Base-by-base conservation (phyloP, 805 yeast species). In the Metschnikowia orientalis region DNA sequence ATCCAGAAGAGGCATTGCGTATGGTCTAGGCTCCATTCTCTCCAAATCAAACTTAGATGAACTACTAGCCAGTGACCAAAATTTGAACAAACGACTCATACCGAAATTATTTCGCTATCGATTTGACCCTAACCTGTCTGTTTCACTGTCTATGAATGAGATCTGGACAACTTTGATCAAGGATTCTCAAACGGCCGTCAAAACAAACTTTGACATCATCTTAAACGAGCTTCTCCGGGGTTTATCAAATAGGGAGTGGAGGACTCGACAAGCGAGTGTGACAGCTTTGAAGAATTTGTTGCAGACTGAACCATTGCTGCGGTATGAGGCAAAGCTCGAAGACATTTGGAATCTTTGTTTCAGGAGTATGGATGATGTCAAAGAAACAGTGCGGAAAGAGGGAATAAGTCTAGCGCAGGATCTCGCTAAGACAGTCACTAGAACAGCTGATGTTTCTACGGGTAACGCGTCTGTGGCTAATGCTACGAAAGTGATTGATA, bases 1-100 rank as follows among this genome's bases (percentile, higher is more conserved):
- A 0, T 84, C 96, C 0, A 69, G 95, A 53, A 85, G 84, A 44
- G 98, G 97, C 32, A 78, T 88, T 49, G 97, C 97, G 0, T 90
- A 85, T 62, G 97, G 97, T 0, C 66, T 90, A 22, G 90, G 95
- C 7, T 79, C 86, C 1, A 80, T 90, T 27, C 61, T 90, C 54
- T 81, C 95, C 2, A 85, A 84, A 47, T 69, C 89, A 0, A 79
- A 83, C 39, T 63, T 90, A 31, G 83, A 81, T 40, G 71, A 75
- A 8, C 58, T 83, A 48, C 54, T 86, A 14, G 44, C 67, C 1
- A 64, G 74, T 2, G 78, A 86, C 48, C 57, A 71, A 3, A 56
- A 59, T 1, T 59, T 84, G 16, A 67, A 90, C 1, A 60, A 62
- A 24, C 69, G 75, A 27, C 68, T 92, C 34, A 75, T 90, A 29